Evolutionary conservation across 345 rosid species (phyloP), one percentile per base, ranked within the genome.

Genomic region (Kernera saxatilis): DNA sequence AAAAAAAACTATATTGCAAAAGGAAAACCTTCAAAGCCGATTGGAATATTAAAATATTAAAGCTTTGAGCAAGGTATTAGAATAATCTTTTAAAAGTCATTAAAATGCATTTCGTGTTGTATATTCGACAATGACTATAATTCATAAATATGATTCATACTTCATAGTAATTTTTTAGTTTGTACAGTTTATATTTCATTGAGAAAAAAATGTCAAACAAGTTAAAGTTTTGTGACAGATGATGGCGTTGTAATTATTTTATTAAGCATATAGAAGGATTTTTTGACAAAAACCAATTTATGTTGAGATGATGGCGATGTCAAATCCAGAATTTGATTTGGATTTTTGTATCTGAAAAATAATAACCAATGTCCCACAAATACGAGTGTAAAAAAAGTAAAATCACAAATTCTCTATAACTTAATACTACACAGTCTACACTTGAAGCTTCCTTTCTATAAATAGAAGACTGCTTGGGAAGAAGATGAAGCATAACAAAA

Each of bases 21-120:
- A n/a, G n/a, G n/a, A n/a, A n/a, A n/a, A n/a, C n/a, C n/a, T n/a
- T n/a, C n/a, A n/a, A n/a, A 50, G 27, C 36, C 5, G 66, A 55
- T 37, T 58, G 55, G 78, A 58, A 74, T 67, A 59, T 14, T 18
- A 39, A 11, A 22, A 22, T 49, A 64, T 19, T 49, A 58, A 58
- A 67, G 68, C 18, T 73, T 37, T 58, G 61, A 49, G 72, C 72
- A 74, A 74, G 73, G 78, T 66, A 74, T 74, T 67, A 17, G 78
- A 59, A 66, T 74, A 57, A 22, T 23, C 37, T 66, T 14, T 66
- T 27, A 25, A 35, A 74, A 65, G 61, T 29, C 33, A 53, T 9
- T 35, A 25, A 45, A 57, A 39, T 49, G 6, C 50, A 33, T 29
- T 44, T 64, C 71, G 9, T 54, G 37, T 0, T 53, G 12, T 44